Conservation (phyloP, 2,329 filamentous ascomycete species). For the Colletotrichum tofieldiae region DNA sequence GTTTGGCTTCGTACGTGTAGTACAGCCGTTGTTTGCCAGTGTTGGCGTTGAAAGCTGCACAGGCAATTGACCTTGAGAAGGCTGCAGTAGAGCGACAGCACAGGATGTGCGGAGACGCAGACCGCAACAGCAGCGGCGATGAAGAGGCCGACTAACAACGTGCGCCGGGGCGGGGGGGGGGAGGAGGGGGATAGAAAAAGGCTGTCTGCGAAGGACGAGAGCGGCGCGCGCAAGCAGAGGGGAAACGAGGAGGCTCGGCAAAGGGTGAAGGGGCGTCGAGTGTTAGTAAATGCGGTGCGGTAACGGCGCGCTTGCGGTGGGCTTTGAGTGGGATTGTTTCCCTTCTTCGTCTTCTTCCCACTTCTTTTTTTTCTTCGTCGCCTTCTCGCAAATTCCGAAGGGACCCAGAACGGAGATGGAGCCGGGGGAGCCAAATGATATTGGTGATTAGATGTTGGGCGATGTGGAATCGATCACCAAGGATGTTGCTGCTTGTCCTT, state of each 20-base stretch:
- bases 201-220: conserved; percentile 5
- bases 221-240: not conserved
- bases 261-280: not conserved
- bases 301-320: conserved; percentile 14
- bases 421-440: conserved; percentile 33
- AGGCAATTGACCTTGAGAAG: no score
- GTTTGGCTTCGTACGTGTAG: conserved; percentile 30
- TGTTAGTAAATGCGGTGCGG: conserved; percentile 20
- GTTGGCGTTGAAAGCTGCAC: not conserved
- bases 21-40: conserved; percentile 19
- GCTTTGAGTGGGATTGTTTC: conserved; percentile 32
- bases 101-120: not conserved
- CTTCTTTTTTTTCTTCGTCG: conserved; percentile 19
- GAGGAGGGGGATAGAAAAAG: not conserved
- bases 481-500: conserved; percentile 41
- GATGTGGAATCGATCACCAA: conserved; percentile 41
- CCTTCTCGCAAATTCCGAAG: conserved; percentile 30
- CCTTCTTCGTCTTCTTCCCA: conserved; percentile 28
- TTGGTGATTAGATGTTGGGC: conserved; percentile 39
- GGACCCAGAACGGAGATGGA: conserved; percentile 39
- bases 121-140: conserved; percentile 8
- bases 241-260: conserved; percentile 18
- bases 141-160: conserved; percentile 7
- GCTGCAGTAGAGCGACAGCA: conserved; percentile 8
- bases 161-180: not conserved